Conservation (phyloP, 805 yeast genomes). For the Yarrowia phangngaensis region DNA sequence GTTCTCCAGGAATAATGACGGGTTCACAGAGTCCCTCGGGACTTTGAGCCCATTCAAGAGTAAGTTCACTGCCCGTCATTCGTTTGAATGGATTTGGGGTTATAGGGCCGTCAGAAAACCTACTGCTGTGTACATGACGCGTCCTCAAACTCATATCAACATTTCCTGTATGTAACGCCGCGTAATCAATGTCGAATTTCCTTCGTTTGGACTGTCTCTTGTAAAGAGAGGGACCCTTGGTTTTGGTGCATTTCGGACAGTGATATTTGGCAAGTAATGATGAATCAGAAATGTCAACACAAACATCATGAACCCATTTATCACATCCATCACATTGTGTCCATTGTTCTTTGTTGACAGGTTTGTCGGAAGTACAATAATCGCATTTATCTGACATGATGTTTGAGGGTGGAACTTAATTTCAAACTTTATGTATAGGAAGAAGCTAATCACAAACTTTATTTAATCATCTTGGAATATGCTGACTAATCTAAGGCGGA, state of each 20-base stretch:
- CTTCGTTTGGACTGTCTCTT: slow-evolving; percentile 56
- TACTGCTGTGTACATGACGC: slow-evolving; percentile 35
- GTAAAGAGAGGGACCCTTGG: slow-evolving; percentile 49
- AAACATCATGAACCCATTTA: slow-evolving; percentile 52
- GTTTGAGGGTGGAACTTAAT: slow-evolving; percentile 15
- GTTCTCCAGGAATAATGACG: slow-evolving; percentile 43
- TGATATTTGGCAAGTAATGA: slow-evolving; percentile 49
- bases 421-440: too few relatives aligned
- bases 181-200: slow-evolving; percentile 62
- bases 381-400: slow-evolving; percentile 16
- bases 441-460: too few relatives aligned
- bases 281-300: slow-evolving; percentile 43
- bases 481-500: too few relatives aligned
- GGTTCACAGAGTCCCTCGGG: slow-evolving; percentile 45
- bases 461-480: too few relatives aligned
- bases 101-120: slow-evolving; percentile 33
- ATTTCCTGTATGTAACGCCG: slow-evolving; percentile 31
- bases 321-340: slow-evolving; percentile 53
- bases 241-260: slow-evolving; percentile 48
- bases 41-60: slow-evolving; percentile 40
- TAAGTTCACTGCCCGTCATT: slow-evolving; percentile 35
- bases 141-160: slow-evolving; percentile 32
- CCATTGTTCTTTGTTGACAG: slow-evolving; percentile 42
- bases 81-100: slow-evolving; percentile 33
- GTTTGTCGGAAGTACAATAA: slow-evolving; percentile 1